Evolutionary conservation across 2,329 filamentous ascomycete genomes (phyloP), one percentile per base, ranked within the genome.

Genomic region (Knufia fluminis): DNA sequence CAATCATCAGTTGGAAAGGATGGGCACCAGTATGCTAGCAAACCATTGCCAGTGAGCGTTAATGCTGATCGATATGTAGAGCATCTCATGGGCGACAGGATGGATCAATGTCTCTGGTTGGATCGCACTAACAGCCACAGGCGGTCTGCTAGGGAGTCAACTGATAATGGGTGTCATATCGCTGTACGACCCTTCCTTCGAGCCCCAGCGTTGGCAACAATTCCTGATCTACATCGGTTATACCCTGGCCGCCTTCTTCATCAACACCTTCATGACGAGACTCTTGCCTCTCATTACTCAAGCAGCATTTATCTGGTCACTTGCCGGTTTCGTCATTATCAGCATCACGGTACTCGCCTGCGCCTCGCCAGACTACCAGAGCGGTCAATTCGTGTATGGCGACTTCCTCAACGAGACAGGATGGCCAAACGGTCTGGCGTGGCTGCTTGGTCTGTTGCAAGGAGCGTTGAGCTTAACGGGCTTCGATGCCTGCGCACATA

Each of bases 221-320:
- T 87, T 87, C 63, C 68, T 86, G 23, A 81, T 87, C 42, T 87
- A 86, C 63, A 73, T 84, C 39, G 81, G 65, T 4, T 82, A 80
- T 60, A 82, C 78, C 4, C 51, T 80, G 19, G 64, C 76, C 14
- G 79, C 79, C 2, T 78, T 86, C 51, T 49, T 77, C 42, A 68
- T 86, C 63, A 87, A 87, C 54, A 76, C 79, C 1, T 83, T 86
- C 55, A 69, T 75, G 60, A 83, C 79, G 57, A 67, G 70, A 2
- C 59, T 80, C 2, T 70, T 88, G 2, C 83, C 83, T 0, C 71
- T 75, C 10, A 70, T 87, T 56, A 87, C 82, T 60, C 80, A 84
- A 61, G 73, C 73, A 16, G 83, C 83, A 1, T 83, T 88, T 56
- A 74, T 80, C 45, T 88, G 83, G 84, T 84, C 79, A 2, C 69